Base-by-base conservation (phyloP, 148 eudicot genomes). In the Rhododendron kiyosumense region DNA sequence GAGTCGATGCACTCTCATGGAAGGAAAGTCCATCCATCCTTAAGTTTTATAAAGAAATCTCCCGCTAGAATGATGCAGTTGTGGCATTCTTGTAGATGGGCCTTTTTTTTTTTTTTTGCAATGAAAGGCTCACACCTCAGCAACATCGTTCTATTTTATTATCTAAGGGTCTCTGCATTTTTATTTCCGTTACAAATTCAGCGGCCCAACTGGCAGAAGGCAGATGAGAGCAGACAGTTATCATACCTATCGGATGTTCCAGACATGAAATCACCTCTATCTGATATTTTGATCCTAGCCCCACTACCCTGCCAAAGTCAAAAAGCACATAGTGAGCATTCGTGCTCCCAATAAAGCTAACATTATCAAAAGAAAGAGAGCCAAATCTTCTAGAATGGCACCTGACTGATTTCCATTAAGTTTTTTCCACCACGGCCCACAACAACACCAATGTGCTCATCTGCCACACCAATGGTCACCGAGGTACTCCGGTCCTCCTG, bases 391-490 rank as follows among this genome's bases (percentile, higher is more conserved):
- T 4, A 54, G 36, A 3, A 83, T 13, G 77, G 82, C 73, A 95
- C 99, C 98, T 97, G 98, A 88, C 91, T 95, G 85, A 97, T 93
- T 83, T 97, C 99, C 84, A 88, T 87, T 30, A 97, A 87, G 85
- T 88, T 97, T 89, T 94, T 93, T 82, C 99, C 99, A 67, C 98
- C 98, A 87, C 98, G 98, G 24, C 99, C 99, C 85, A 97, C 95
- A 7, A 97, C 96, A 52, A 97, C 85, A 32, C 99, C 99, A 43
- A 97, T 93, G 90, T 95, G 99, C 89, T 97, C 99, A 89, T 97
- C 99, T 67, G 98, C 94, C 89, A 97, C 93, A 86, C 99, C 99
- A 79, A 97, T 94, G 38, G 98, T 97, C 83, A 93, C 85, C 14
- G 98, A 95, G 91, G 90, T 92, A 84, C 91, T 90, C 83, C 87